Percentiles rank a stretch among this genome's conserved stretches.
Evolutionary conservation across 1,284 basidiomycete species (phyloP).

Genomic region (Erythrobasidium hasegawianum): DNA sequence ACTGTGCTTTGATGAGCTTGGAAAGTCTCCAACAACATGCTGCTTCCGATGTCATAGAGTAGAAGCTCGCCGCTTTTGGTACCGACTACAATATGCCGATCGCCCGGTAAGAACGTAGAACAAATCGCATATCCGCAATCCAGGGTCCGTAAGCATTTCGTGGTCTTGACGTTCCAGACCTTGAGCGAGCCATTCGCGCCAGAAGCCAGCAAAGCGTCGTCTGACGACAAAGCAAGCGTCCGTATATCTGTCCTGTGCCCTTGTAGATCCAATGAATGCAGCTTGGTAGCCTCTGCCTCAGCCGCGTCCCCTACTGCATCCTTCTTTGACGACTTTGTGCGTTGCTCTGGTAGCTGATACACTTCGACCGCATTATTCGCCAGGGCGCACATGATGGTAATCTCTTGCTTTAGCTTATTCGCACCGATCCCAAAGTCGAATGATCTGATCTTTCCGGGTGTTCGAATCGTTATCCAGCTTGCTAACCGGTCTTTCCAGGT

Average conservation of each 20-base stretch:
- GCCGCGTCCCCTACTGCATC: conserved; percentile 52
- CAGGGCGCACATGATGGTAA: conserved; percentile 72
- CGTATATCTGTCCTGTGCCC: conserved; percentile 94
- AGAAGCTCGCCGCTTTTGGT: conserved; percentile 89
- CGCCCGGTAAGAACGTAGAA: conserved; percentile 87
- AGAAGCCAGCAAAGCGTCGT: conserved; percentile 85
- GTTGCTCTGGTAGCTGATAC: conserved; percentile 72
- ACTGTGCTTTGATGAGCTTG: conserved; percentile 77
- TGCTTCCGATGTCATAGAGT: conserved; percentile 85
- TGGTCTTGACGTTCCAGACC: conserved; percentile 94
- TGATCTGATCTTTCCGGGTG: conserved; percentile 52
- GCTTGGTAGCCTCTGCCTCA: conserved; percentile 60
- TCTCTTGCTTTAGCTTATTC: conserved; percentile 55
- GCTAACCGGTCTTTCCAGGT: conserved; percentile 53
- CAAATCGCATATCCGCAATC: conserved; percentile 92
- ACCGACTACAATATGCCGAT: conserved; percentile 85
- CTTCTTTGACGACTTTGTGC: conserved; percentile 54
- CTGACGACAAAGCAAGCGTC: conserved; percentile 78
- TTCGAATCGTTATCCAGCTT: conserved; percentile 52
- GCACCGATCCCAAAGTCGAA: conserved; percentile 59
- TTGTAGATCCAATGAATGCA: conserved; percentile 71
- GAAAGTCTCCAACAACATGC: conserved; percentile 74
- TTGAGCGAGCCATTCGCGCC: conserved; percentile 89
- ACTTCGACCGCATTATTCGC: conserved; percentile 87
- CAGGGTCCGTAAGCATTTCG: conserved; percentile 87